Percentiles rank a stretch among this genome's conserved stretches.
These are phyloP conservation scores for Penicillium flavigenum DNA, from an alignment of 495 filamentous ascomycete genomes.

Conservation along the genomic window DNA sequence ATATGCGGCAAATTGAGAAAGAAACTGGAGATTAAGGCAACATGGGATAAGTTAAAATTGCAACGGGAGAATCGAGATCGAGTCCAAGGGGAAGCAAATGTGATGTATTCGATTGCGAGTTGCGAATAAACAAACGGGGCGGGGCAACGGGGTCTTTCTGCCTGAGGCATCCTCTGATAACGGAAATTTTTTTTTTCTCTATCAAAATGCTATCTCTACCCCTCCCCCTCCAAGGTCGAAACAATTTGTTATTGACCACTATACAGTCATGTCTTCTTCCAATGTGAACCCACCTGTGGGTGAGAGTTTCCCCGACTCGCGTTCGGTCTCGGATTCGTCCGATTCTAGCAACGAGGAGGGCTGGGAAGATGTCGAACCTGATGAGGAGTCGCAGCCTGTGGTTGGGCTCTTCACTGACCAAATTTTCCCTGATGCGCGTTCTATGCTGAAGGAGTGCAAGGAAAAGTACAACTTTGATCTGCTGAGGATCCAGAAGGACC, in stretches of 20 bases:
- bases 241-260: conserved; percentile 7
- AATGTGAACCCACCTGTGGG: conserved; percentile 23
- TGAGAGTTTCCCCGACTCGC: conserved; percentile 30
- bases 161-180: conserved; percentile 31
- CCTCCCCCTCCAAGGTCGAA: conserved; percentile 16
- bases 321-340: conserved; percentile 46
- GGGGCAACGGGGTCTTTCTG: conserved; percentile 33
- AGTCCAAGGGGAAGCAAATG: conserved; percentile 7
- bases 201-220: conserved; percentile 23
- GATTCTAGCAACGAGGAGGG: conserved; percentile 61
- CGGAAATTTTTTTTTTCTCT: conserved; percentile 32
- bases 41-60: conserved; percentile 4
- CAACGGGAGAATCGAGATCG: conserved; percentile 5
- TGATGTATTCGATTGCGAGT: conserved; percentile 12
- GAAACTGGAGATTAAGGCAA: conserved; percentile 7
- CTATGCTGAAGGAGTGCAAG: conserved; percentile 73
- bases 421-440: conserved; percentile 60
- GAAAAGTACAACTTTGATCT: conserved; percentile 74
- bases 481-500: conserved; percentile 56
- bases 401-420: conserved; percentile 70
- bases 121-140: conserved; percentile 41
- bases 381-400: conserved; percentile 62
- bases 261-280: conserved; percentile 33
- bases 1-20: conserved; percentile 12
- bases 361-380: conserved; percentile 79